phyloP scores from a whole-genome alignment of 2,329 filamentous ascomycete genomes.

The Cladosporium sp. region DNA sequence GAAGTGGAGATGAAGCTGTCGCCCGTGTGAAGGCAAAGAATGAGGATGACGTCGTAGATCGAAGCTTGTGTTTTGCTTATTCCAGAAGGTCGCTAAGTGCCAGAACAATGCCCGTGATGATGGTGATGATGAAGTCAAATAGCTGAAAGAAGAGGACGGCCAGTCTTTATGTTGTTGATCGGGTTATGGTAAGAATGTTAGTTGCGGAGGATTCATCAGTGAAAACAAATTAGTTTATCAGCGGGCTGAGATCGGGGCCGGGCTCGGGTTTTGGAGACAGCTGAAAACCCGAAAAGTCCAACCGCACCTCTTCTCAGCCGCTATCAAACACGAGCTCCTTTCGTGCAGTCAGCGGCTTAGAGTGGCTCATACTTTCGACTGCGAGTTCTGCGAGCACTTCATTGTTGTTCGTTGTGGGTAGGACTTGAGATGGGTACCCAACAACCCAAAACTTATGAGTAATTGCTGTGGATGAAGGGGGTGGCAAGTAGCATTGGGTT shows the following conservation, averaged over 20 bases:
- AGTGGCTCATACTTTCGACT: neutral
- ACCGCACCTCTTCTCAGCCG: conserved; percentile 6
- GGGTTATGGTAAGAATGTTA: neutral
- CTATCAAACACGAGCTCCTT: neutral
- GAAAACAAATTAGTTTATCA: conserved; percentile 1
- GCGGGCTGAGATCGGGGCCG: conserved; percentile 9
- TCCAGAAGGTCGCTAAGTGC: neutral
- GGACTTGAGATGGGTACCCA: neutral
- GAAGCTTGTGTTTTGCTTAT: conserved; percentile 17
- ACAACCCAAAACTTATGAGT: neutral
- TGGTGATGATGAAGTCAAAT: neutral
- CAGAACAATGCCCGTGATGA: neutral
- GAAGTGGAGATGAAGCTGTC: conserved; percentile 7
- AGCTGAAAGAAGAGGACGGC: neutral
- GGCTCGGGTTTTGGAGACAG: conserved; percentile 3
- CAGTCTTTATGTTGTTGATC: neutral
- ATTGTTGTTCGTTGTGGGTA: neutral
- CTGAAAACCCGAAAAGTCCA: conserved; percentile 9
- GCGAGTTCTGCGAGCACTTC: neutral
- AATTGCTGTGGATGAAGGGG: neutral
- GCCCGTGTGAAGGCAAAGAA: neutral
- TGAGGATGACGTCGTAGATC: conserved; percentile 14
- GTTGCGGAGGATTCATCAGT: neutral
- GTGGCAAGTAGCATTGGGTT: neutral
- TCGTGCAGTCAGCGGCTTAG: neutral